These are phyloP conservation scores for Kodamaea arcana DNA, from an alignment of 1,139 yeast genomes.

Conservation along the genomic window DNA sequence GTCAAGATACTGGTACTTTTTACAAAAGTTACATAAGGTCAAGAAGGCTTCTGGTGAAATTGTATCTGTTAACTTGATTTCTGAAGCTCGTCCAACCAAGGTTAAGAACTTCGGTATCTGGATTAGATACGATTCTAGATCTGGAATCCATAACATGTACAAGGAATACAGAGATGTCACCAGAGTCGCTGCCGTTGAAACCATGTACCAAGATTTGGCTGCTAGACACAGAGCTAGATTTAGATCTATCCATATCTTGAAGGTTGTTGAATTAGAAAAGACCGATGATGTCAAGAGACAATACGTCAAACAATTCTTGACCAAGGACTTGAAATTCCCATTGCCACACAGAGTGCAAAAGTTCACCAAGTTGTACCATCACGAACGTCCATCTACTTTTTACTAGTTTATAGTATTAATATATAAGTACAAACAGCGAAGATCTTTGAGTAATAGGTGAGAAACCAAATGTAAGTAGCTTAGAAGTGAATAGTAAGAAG, in stretches of 20 bases:
- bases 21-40: constrained; percentile 98
- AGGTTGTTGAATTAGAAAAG: constrained; percentile 98
- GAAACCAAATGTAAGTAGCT: no score
- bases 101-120: constrained; percentile 99
- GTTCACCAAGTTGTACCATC: constrained; percentile 81
- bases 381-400: constrained; percentile 96
- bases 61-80: constrained; percentile 85
- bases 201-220: constrained; percentile 99
- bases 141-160: constrained; percentile 99
- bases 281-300: constrained; percentile 98
- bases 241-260: constrained; percentile 97
- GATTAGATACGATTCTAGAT: constrained; percentile 99
- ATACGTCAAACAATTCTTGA: constrained; percentile 95
- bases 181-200: constrained; percentile 98
- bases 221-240: constrained; percentile 99
- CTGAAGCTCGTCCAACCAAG: constrained; percentile 97
- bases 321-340: constrained; percentile 98
- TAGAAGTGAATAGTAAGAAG: no score
- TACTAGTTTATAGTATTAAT: no score
- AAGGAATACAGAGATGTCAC: constrained; percentile 99
- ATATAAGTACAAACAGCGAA: no score
- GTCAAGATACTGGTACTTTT: constrained; percentile 99
- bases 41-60: constrained; percentile 99
- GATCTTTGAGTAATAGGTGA: no score
- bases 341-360: constrained; percentile 99